These are phyloP conservation scores for Ogataea populi-albae DNA, from an alignment of 805 yeast species.

Conservation along the genomic window DNA sequence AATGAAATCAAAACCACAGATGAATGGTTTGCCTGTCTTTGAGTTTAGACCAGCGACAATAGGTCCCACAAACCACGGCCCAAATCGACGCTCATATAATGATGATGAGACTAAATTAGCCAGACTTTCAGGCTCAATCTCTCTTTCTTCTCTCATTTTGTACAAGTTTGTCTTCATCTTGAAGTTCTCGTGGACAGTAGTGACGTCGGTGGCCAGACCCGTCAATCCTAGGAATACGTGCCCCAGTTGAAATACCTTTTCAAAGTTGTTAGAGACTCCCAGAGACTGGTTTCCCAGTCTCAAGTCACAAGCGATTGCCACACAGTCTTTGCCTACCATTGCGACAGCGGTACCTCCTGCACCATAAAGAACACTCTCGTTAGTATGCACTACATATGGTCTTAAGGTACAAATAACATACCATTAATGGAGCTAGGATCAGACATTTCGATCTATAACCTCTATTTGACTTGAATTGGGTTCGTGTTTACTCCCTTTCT, in stretches of 20 bases:
- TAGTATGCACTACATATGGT: too few relatives aligned
- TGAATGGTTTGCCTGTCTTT: constrained; percentile 77
- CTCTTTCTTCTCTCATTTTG: constrained; percentile 86
- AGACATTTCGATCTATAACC: constrained; percentile 58
- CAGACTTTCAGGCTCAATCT: constrained; percentile 88
- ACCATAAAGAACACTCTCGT: constrained; percentile 10
- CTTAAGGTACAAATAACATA: too few relatives aligned
- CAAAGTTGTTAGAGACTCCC: constrained; percentile 90
- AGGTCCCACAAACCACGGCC: constrained; percentile 97
- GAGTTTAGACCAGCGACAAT: constrained; percentile 92
- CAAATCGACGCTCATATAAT: constrained; percentile 86
- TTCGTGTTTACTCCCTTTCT: too few relatives aligned
- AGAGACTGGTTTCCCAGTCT: constrained; percentile 91
- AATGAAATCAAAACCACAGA: constrained; percentile 93
- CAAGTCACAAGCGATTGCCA: constrained; percentile 94
- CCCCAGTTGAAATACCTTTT: constrained; percentile 84
- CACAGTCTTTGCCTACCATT: constrained; percentile 98
- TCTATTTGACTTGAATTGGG: too few relatives aligned
- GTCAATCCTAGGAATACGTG: constrained; percentile 88
- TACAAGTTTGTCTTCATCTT: constrained; percentile 84
- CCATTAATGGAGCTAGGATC: constrained; percentile 79
- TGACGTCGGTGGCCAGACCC: constrained; percentile 93
- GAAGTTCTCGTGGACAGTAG: constrained; percentile 77
- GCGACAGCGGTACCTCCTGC: constrained; percentile 95
- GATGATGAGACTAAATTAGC: constrained; percentile 91